Conservation (phyloP, 2,329 filamentous ascomycete genomes). For the Didymella glomerata region DNA sequence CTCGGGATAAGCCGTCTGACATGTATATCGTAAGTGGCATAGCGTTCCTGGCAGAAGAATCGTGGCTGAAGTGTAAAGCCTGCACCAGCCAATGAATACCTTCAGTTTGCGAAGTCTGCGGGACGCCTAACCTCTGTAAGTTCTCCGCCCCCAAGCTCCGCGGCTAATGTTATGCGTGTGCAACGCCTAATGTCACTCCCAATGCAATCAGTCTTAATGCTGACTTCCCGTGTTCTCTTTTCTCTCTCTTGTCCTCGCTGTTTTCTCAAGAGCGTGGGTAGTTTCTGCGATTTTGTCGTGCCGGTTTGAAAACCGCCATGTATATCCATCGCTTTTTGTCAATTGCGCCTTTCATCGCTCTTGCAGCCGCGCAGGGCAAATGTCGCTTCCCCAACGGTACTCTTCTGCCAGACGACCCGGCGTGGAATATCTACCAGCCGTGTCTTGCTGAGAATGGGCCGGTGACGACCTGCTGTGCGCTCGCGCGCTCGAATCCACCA, state of each 20-base stretch:
- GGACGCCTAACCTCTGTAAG: not conserved
- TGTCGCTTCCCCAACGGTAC: constrained; percentile 19
- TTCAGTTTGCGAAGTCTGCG: not conserved
- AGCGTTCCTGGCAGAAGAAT: not conserved
- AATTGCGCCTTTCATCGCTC: not conserved
- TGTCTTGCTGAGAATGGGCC: constrained; percentile 6
- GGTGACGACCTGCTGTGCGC: constrained; percentile 11
- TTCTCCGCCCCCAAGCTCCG: constrained; percentile 4
- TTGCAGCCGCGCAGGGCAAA: constrained; percentile 4
- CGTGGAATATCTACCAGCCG: constrained; percentile 14
- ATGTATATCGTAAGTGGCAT: not conserved
- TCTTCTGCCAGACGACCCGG: not conserved
- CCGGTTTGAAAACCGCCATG: too few species aligned
- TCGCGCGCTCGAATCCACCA: not conserved
- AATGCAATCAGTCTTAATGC: not conserved
- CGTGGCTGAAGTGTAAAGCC: not conserved
- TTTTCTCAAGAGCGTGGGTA: not conserved
- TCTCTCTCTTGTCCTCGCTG: not conserved
- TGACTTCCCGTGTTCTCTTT: not conserved
- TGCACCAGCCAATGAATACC: not conserved
- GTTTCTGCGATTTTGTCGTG: not conserved
- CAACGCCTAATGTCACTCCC: not conserved
- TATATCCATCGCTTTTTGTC: not conserved
- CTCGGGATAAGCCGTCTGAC: not conserved
- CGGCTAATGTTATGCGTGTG: constrained; percentile 8